Percentiles rank a stretch among this genome's conserved stretches.
phyloP scores from a whole-genome alignment of 768 basidiomycete genomes.

The Hydnum rufescens region DNA sequence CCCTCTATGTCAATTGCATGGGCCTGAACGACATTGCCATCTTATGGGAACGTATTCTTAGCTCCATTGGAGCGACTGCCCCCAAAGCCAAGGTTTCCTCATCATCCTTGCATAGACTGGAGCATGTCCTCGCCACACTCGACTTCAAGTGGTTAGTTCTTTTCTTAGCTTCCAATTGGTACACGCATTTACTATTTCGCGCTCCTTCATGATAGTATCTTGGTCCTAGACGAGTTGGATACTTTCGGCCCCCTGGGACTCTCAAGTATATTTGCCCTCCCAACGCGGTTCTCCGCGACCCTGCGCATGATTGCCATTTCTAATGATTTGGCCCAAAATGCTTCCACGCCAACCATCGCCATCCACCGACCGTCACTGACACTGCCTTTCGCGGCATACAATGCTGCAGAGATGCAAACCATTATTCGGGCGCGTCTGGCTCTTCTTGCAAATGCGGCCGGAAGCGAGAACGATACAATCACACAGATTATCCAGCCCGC shows the following conservation, averaged over 20 bases:
- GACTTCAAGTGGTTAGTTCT: slow-evolving; percentile 9
- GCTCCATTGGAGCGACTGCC: slow-evolving; percentile 2
- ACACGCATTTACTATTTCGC: not conserved
- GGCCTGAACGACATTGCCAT: slow-evolving; percentile 7
- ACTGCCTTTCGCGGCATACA: slow-evolving; percentile 10
- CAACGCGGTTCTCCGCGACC: not conserved
- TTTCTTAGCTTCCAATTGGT: not conserved
- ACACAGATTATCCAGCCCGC: slow-evolving; percentile 6
- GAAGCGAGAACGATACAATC: not conserved
- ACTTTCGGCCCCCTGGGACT: slow-evolving; percentile 2
- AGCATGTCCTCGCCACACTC: slow-evolving; percentile 5
- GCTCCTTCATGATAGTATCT: slow-evolving; percentile 5
- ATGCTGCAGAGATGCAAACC: slow-evolving; percentile 5
- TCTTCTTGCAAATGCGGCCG: not conserved
- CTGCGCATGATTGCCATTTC: slow-evolving; percentile 11
- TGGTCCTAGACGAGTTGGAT: slow-evolving; percentile 11
- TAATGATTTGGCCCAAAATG: slow-evolving; percentile 9
- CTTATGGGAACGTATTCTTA: slow-evolving; percentile 10
- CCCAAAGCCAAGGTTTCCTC: slow-evolving; percentile 6
- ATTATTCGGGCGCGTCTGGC: slow-evolving; percentile 9
- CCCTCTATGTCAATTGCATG: slow-evolving; percentile 10
- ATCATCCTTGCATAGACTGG: not conserved
- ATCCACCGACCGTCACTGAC: slow-evolving; percentile 4
- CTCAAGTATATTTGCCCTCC: slow-evolving; percentile 8
- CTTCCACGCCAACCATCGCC: not conserved